Percentiles rank a stretch among this genome's conserved stretches.
Conservation (phyloP, 371 early-diverging fungal species). For the Mucor lusitanicus region DNA sequence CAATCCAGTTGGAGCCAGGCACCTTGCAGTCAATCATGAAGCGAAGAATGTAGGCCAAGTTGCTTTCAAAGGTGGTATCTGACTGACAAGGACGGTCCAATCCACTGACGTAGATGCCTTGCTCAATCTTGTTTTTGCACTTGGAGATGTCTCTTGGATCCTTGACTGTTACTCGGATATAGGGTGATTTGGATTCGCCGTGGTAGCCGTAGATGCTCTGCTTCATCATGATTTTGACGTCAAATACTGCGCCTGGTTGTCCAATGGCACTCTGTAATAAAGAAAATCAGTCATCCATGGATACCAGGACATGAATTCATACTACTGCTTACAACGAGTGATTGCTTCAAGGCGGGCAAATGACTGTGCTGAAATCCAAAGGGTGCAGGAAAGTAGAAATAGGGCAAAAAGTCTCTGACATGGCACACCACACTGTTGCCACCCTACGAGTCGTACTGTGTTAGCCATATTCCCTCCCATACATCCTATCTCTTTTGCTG, state of each 20-base stretch:
- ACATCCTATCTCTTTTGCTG: background rate
- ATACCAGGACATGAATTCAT: background rate
- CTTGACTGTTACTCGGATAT: slow-evolving; percentile 67
- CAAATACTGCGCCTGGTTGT: slow-evolving; percentile 40
- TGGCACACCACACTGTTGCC: slow-evolving; percentile 91
- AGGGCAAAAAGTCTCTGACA: slow-evolving; percentile 92
- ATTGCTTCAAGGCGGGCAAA: slow-evolving; percentile 54
- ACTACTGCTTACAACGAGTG: slow-evolving; percentile 55
- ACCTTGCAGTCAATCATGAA: slow-evolving; percentile 98
- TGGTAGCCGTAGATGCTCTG: slow-evolving; percentile 85
- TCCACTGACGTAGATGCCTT: slow-evolving; percentile 59
- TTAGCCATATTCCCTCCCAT: background rate
- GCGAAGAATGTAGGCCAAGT: slow-evolving; percentile 86
- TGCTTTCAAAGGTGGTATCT: slow-evolving; percentile 87
- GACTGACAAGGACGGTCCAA: slow-evolving; percentile 42
- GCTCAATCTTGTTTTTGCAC: slow-evolving; percentile 48
- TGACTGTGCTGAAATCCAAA: slow-evolving; percentile 68
- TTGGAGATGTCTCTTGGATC: slow-evolving; percentile 58
- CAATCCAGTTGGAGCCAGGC: slow-evolving; percentile 93
- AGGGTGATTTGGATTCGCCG: slow-evolving; percentile 70
- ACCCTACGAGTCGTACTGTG: slow-evolving; percentile 46
- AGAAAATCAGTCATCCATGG: background rate
- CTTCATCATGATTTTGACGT: slow-evolving; percentile 69
- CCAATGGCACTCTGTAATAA: slow-evolving; percentile 25
- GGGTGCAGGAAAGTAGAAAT: slow-evolving; percentile 96